Evolutionary conservation across 1,284 basidiomycete genomes (phyloP).

Genomic region (Schizophyllum amplum): DNA sequence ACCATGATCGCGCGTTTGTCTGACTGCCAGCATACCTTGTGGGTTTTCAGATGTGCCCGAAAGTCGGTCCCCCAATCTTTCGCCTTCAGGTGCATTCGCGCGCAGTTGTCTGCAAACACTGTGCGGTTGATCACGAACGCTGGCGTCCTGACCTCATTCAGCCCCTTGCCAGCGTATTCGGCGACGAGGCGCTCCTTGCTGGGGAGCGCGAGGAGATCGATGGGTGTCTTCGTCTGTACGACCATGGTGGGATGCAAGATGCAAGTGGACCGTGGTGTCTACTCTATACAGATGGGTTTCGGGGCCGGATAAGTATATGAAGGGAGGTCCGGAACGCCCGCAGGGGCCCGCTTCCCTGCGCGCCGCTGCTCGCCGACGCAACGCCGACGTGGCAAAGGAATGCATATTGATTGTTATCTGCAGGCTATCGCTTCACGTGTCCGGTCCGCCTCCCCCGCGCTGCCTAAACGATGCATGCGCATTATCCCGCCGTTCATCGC

Average conservation of each 20-base stretch:
- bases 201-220: constrained; percentile 31
- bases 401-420: background rate
- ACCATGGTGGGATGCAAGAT: constrained; percentile 15
- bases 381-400: background rate
- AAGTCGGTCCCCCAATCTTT: constrained; percentile 61
- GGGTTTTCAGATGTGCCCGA: constrained; percentile 80
- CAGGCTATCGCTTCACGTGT: background rate
- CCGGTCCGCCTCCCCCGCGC: background rate
- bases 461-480: background rate
- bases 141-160: constrained; percentile 65
- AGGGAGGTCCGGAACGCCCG: background rate
- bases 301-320: background rate
- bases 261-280: too few relatives aligned
- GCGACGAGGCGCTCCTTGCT: constrained; percentile 48
- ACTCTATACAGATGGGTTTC: too few relatives aligned
- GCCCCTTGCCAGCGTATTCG: constrained; percentile 52
- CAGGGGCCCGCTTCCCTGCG: background rate
- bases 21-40: constrained; percentile 42
- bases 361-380: too few relatives aligned
- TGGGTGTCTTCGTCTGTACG: constrained; percentile 43
- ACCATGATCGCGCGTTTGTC: background rate
- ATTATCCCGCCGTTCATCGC: background rate
- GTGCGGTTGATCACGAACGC: constrained; percentile 70
- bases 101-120: constrained; percentile 66
- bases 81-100: constrained; percentile 59